Evolutionary conservation across 2,329 filamentous ascomycete species (phyloP).

Genomic region (Rugonectria rugulosa): DNA sequence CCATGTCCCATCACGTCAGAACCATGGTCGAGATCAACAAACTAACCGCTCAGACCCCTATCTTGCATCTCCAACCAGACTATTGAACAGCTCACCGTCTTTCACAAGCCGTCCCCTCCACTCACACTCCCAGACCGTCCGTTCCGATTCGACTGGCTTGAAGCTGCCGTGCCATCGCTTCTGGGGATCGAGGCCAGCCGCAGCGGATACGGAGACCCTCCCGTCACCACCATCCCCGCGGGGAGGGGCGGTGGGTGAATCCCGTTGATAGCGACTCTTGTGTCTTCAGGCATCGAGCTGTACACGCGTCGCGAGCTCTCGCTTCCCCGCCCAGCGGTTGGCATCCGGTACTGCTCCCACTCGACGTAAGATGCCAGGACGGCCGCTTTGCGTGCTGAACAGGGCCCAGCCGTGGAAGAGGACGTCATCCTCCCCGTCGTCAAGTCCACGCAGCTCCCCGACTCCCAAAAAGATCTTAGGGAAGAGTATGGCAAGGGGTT

Average conservation of each 20-base stretch:
- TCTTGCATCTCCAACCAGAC: too few species aligned
- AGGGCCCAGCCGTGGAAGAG: not conserved
- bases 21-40: too few species aligned
- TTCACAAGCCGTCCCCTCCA: not conserved
- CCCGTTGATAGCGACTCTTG: too few species aligned
- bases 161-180: conserved; percentile 5
- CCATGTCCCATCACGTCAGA: too few species aligned
- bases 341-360: not conserved
- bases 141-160: not conserved
- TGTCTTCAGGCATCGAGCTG: too few species aligned
- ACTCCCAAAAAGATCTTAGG: not conserved
- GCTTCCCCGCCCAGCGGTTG: too few species aligned
- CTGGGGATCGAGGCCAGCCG: too few species aligned
- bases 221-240: too few species aligned
- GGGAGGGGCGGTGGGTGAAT: too few species aligned
- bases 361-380: not conserved
- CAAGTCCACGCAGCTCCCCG: not conserved
- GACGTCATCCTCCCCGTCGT: not conserved
- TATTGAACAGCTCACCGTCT: too few species aligned
- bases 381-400: not conserved
- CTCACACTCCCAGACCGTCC: not conserved
- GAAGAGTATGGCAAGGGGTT: not conserved
- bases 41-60: not conserved
- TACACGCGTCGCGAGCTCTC: too few species aligned
- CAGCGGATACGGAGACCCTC: too few species aligned